These are phyloP conservation scores for Nepenthes mirabilis DNA, from an alignment of 148 eudicot genomes.

Conservation along the genomic window DNA sequence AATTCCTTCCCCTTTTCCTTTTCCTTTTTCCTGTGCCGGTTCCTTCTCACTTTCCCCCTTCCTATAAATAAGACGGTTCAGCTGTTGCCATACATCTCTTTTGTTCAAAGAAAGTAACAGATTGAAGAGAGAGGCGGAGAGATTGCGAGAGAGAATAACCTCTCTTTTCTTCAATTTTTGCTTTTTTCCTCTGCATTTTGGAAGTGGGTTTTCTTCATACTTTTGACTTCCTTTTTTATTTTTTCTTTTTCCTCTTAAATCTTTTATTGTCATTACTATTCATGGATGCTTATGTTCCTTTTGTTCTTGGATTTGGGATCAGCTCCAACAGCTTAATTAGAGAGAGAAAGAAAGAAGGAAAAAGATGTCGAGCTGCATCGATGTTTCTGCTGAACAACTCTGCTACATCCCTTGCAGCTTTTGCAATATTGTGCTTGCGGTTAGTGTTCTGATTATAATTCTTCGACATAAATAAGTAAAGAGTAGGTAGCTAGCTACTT, in stretches of 20 bases:
- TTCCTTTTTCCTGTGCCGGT: not conserved
- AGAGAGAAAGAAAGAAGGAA: not conserved
- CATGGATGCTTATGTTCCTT: no score
- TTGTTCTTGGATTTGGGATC: not conserved
- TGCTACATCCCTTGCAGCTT: constrained; percentile 95
- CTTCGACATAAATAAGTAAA: no score
- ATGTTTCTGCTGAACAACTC: constrained; percentile 50
- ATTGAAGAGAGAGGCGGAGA: not conserved
- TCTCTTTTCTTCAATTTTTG: not conserved
- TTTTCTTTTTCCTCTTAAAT: not conserved
- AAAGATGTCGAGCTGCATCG: constrained; percentile 34
- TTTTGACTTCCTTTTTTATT: not conserved
- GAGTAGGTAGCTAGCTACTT: no score
- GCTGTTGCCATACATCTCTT: no score
- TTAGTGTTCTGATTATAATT: not conserved
- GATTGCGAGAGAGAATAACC: not conserved
- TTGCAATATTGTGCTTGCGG: constrained; percentile 41
- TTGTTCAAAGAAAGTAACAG: not conserved
- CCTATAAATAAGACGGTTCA: not conserved
- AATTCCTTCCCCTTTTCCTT: not conserved
- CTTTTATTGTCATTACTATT: not conserved
- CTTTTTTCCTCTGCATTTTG: not conserved
- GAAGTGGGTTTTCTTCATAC: not conserved
- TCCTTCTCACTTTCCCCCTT: constrained; percentile 8
- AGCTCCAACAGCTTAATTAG: not conserved